These are phyloP conservation scores for Waltergamsia citrina DNA, from an alignment of 2,329 filamentous ascomycete species.

Conservation along the genomic window DNA sequence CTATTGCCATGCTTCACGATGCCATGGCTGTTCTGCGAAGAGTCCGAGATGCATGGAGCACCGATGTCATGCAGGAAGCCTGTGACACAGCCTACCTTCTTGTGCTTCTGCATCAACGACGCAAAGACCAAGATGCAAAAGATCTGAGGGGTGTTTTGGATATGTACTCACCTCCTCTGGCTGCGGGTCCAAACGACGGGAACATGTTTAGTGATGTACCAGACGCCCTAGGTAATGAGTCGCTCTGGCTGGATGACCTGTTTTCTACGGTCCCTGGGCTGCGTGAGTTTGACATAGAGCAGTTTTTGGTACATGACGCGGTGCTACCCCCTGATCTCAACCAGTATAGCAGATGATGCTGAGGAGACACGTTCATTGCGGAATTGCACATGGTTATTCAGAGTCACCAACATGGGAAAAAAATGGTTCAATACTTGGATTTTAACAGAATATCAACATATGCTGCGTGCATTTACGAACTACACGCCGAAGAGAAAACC, in stretches of 20 bases:
- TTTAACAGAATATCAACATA: no score
- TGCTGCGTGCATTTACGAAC: no score
- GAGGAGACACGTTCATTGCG: no score
- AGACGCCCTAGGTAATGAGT: no score
- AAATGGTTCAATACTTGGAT: no score
- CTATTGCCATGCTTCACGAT: slow-evolving; percentile 34
- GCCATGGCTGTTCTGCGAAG: slow-evolving; percentile 37
- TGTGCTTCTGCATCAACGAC: slow-evolving; percentile 38
- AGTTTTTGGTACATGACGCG: slow-evolving; percentile 1
- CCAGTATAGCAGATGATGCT: no score
- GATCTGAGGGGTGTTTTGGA: slow-evolving; percentile 3
- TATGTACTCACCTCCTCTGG: not conserved
- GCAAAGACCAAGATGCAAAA: slow-evolving; percentile 24
- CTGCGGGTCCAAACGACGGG: no score
- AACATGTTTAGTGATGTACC: no score
- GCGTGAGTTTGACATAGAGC: slow-evolving; percentile 3
- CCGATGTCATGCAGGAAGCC: slow-evolving; percentile 39
- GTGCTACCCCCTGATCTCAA: not conserved
- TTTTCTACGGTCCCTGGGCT: slow-evolving; percentile 2
- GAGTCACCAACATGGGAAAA: no score
- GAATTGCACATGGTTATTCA: no score
- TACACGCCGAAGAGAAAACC: no score
- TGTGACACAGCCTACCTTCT: slow-evolving; percentile 44
- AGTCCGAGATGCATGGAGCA: slow-evolving; percentile 32
- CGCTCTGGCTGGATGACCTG: slow-evolving; percentile 3